Conservation (phyloP, 495 filamentous ascomycete species). For the Cercophora newfieldiana region DNA sequence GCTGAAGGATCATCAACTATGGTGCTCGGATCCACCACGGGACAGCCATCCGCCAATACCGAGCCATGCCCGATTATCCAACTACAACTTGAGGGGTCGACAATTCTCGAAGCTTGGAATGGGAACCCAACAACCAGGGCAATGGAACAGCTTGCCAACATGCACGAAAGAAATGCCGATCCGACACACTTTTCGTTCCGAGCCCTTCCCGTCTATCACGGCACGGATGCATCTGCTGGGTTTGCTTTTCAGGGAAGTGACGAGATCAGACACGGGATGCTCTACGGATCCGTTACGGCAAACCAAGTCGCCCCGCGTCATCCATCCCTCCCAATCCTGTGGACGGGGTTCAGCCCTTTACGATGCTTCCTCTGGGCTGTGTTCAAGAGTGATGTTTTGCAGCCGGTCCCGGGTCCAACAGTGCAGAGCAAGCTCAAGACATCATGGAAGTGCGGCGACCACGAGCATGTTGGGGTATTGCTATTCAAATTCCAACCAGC, state of each 20-base stretch:
- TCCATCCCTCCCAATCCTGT: background rate
- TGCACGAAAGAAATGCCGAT: background rate
- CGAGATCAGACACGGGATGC: background rate
- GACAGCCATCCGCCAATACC: conserved; percentile 6
- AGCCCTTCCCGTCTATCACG: conserved; percentile 3
- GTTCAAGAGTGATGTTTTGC: conserved; percentile 4
- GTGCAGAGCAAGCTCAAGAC: background rate
- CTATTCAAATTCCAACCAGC: background rate
- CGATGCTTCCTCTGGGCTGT: conserved; percentile 3
- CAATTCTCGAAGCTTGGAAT: conserved; percentile 5
- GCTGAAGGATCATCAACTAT: background rate
- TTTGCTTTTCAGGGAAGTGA: background rate
- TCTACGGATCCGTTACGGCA: background rate
- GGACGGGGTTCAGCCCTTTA: conserved; percentile 8
- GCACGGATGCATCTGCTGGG: background rate
- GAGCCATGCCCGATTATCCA: background rate
- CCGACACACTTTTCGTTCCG: background rate
- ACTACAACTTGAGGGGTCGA: background rate
- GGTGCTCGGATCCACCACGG: background rate
- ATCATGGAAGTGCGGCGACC: background rate
- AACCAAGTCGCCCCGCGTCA: background rate
- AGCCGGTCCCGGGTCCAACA: background rate
- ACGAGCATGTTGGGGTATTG: background rate
- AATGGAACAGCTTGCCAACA: conserved; percentile 5
- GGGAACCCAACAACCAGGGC: background rate